Conservation (phyloP, 139 green algal species). For the Eudorina sp. region DNA sequence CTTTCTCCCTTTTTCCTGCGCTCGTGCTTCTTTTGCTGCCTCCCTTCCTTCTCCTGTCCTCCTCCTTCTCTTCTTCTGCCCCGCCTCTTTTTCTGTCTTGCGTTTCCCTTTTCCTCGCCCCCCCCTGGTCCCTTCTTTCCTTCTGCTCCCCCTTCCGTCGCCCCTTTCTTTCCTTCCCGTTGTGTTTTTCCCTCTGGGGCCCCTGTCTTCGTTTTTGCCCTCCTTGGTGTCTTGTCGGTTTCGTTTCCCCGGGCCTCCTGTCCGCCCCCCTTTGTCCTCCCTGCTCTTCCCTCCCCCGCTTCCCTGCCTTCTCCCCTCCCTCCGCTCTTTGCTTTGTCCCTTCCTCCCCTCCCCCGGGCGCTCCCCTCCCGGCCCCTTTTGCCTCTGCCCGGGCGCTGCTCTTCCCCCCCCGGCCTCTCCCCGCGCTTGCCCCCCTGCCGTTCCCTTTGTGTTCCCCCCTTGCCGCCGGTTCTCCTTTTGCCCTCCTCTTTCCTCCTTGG, state of each 20-base stretch:
- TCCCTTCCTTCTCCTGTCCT: not conserved
- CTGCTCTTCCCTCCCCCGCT: not conserved
- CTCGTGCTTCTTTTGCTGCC: not conserved
- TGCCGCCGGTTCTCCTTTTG: not conserved
- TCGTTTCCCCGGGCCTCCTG: not conserved
- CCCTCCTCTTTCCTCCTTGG: not conserved
- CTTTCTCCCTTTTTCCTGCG: not conserved
- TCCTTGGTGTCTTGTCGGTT: not conserved
- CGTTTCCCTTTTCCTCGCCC: not conserved
- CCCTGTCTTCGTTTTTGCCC: not conserved
- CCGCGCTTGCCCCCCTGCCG: not conserved
- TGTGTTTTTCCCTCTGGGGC: not conserved
- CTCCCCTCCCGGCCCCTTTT: slow-evolving; percentile 7
- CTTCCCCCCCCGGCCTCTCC: not conserved
- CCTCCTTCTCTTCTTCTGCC: not conserved
- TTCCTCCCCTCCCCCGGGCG: not conserved
- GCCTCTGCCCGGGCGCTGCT: not conserved
- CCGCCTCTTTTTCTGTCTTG: not conserved
- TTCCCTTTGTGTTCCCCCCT: not conserved
- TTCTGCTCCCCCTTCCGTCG: not conserved
- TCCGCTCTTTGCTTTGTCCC: not conserved
- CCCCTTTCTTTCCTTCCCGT: not conserved
- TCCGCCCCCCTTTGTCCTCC: not conserved
- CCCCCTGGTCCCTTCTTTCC: not conserved
- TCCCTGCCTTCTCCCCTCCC: not conserved